A percentile compares a stretch with the other conserved stretches of the same genome.
Conservation (phyloP, 1,284 basidiomycete species). For the Cerrena zonata region DNA sequence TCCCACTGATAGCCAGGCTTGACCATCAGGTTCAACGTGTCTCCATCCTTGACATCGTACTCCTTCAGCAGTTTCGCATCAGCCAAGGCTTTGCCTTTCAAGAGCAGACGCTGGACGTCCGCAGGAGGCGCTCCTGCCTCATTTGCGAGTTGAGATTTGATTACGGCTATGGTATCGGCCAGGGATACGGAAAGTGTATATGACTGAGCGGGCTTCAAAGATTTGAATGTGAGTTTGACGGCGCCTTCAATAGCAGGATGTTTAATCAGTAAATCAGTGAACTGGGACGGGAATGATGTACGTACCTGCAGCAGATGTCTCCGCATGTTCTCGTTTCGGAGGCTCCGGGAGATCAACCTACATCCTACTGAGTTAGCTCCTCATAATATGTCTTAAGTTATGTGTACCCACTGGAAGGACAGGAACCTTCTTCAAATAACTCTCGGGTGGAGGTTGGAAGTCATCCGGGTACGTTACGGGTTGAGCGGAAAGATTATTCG, state of each 20-base stretch:
- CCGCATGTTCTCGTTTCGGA: slow-evolving; percentile 41
- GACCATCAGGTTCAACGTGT: slow-evolving; percentile 77
- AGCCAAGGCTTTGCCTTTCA: slow-evolving; percentile 87
- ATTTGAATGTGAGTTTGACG: slow-evolving; percentile 80
- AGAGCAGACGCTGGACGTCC: slow-evolving; percentile 73
- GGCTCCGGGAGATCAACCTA: slow-evolving; percentile 57
- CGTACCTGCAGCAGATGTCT: slow-evolving; percentile 34
- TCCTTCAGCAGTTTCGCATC: slow-evolving; percentile 84
- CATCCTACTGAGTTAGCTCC: no score
- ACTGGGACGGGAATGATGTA: not conserved
- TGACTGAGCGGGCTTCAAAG: slow-evolving; percentile 76
- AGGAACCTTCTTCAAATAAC: slow-evolving; percentile 70
- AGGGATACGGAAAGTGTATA: slow-evolving; percentile 66
- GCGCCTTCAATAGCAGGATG: slow-evolving; percentile 33
- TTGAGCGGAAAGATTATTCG: slow-evolving; percentile 63
- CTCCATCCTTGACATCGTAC: slow-evolving; percentile 75
- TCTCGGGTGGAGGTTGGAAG: slow-evolving; percentile 69
- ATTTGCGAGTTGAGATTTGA: slow-evolving; percentile 69
- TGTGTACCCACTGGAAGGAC: slow-evolving; percentile 54
- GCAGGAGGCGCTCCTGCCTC: slow-evolving; percentile 63
- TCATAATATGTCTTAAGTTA: slow-evolving; percentile 1
- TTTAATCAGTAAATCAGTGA: slow-evolving; percentile 1
- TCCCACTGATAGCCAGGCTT: slow-evolving; percentile 73
- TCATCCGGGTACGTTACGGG: slow-evolving; percentile 69
- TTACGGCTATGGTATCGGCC: slow-evolving; percentile 72